Evolutionary conservation across 345 rosid species (phyloP).

Genomic region (Brassica carinata): DNA sequence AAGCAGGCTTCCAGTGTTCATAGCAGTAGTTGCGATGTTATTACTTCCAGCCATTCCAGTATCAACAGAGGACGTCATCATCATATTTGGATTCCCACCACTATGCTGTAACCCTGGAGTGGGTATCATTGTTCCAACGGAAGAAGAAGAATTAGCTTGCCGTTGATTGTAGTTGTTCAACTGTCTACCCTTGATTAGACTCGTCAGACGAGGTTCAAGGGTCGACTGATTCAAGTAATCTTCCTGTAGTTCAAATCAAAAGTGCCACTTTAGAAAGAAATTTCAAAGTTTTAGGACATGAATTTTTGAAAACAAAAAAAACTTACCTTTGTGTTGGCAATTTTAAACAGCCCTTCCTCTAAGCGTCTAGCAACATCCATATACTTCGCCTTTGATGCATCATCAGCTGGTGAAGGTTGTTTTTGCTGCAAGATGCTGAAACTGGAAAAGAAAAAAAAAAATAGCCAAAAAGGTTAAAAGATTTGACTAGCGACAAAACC

Average conservation of each 20-base stretch:
- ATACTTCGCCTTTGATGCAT: constrained; percentile 50
- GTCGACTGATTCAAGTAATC: constrained; percentile 80
- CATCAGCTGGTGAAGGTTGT: constrained; percentile 52
- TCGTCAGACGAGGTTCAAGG: constrained; percentile 67
- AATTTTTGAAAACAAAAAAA: neutral
- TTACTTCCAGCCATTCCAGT: constrained; percentile 59
- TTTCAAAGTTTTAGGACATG: neutral
- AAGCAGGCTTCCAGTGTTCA: constrained; percentile 60
- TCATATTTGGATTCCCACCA: constrained; percentile 63
- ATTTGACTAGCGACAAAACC: neutral
- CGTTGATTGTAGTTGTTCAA: constrained; percentile 57
- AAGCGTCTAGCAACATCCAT: constrained; percentile 77
- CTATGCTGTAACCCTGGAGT: constrained; percentile 87
- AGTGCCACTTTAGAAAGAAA: neutral
- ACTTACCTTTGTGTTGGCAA: constrained; percentile 71
- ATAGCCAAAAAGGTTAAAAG: neutral
- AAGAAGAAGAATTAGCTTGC: constrained; percentile 62
- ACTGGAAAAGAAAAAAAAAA: constrained; percentile 41
- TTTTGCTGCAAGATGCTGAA: constrained; percentile 52
- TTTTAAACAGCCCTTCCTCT: constrained; percentile 82
- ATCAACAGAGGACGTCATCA: constrained; percentile 70
- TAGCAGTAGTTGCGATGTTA: constrained; percentile 51
- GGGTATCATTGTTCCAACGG: constrained; percentile 85
- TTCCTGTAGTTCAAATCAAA: constrained; percentile 51
- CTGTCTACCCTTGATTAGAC: constrained; percentile 50